Base-by-base conservation (phyloP, 73 alveolate species). In the Paramecium biaurelia region DNA sequence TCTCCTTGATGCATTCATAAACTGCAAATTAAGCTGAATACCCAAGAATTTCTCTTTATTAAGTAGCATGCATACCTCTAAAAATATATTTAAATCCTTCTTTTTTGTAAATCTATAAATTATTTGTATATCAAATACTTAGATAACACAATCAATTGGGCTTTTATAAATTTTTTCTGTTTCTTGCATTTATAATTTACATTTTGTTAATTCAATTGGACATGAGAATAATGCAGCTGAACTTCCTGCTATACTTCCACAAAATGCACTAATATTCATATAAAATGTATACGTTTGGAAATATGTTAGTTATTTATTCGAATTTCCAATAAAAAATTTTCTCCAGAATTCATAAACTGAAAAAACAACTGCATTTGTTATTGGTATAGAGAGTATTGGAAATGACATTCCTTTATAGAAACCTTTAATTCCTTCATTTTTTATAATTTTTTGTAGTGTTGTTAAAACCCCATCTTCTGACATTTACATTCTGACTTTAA, bases 191-290 rank as follows among this genome's bases (percentile, higher is more conserved):
- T 93, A 59, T 43, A 93, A 92, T 85, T 94, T 93, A 63, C 94
- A 92, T 67, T 93, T 93, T 18, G 94, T 93, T 37, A 93, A 53
- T 49, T 93, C 97, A 34, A 93, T 92, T 11, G 97, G 97, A 10
- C 95, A 57, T 18, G 88, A 30, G 58, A 82, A 42, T 79, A 57
- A 76, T 59, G 92, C 86, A 34, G 74, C 94, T 20, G 87, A 67
- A 34, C 94, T 92, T 32, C 95, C 94, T 21, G 93, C 93, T 35
- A 88, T 86, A 9, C 94, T 93, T 32, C 94, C 94, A 53, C 86
- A 76, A 15, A 86, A n/a, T 28, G 92, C 94, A 38, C 94, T 82
- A 42, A 10, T 2, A 79, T 18, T 43, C 24, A 7, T 10, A 10
- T 18, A 1, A 63, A 26, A 63, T 18, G 0, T 3, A 79, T 79